These are phyloP conservation scores for Selaginella tamariscina DNA, from an alignment of 75 land plant species.

Conservation along the genomic window DNA sequence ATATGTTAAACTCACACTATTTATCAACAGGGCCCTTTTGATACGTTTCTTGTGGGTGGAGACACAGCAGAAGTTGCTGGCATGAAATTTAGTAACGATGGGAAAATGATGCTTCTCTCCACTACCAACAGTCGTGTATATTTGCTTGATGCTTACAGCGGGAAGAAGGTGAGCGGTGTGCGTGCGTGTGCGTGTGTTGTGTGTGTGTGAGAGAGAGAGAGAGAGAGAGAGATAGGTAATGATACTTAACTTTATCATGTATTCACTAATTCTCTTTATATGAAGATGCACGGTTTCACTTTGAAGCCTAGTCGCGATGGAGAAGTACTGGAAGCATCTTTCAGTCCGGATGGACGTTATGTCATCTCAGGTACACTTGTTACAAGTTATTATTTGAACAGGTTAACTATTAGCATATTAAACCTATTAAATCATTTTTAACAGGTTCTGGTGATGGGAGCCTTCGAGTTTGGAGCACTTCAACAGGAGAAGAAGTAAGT, in stretches of 20 bases:
- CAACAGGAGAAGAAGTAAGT: slow-evolving; percentile 58
- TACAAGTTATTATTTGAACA: neutral
- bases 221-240: neutral
- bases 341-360: slow-evolving; percentile 76
- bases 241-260: neutral
- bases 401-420: neutral
- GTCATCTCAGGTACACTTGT: slow-evolving; percentile 55
- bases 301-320: slow-evolving; percentile 56
- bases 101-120: slow-evolving; percentile 64
- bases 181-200: neutral
- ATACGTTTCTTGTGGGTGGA: slow-evolving; percentile 49
- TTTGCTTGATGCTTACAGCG: slow-evolving; percentile 65
- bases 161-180: slow-evolving; percentile 39
- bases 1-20: neutral
- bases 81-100: slow-evolving; percentile 75
- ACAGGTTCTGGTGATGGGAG: slow-evolving; percentile 86
- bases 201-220: too few species aligned
- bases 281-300: slow-evolving; percentile 42
- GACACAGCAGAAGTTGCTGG: slow-evolving; percentile 53
- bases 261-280: neutral
- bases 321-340: slow-evolving; percentile 72
- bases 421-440: neutral
- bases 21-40: slow-evolving; percentile 60
- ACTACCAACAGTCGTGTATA: slow-evolving; percentile 53
- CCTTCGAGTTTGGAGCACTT: slow-evolving; percentile 62